phyloP scores from a whole-genome alignment of 2,329 filamentous ascomycete species.

The Colletotrichum neosansevieriae region DNA sequence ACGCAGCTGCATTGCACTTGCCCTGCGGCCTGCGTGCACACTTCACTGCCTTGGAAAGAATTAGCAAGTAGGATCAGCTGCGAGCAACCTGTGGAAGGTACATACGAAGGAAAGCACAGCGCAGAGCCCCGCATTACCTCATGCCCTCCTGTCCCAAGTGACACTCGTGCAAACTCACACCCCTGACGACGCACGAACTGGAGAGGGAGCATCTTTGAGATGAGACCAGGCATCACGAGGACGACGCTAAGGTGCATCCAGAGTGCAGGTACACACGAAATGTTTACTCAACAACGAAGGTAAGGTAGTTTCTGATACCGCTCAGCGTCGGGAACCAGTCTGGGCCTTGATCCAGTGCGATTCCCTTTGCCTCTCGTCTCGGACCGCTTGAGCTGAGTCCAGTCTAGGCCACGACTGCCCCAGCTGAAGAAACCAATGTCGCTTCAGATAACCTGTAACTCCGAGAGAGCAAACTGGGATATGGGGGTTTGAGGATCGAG shows the following conservation, averaged over 20 bases:
- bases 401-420: not conserved
- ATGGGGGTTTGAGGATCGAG: too few relatives aligned
- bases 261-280: not conserved
- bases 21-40: not conserved
- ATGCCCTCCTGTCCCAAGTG: constrained; percentile 33
- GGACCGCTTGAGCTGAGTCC: not conserved
- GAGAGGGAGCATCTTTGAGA: constrained; percentile 27
- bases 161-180: constrained; percentile 25
- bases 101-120: not conserved
- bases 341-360: not conserved
- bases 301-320: not conserved
- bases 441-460: not conserved
- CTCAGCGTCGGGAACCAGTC: not conserved
- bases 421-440: not conserved
- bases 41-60: too few relatives aligned
- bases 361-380: not conserved
- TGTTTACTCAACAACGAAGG: not conserved
- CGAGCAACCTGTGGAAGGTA: not conserved
- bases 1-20: constrained; percentile 15
- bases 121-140: constrained; percentile 33
- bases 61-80: not conserved
- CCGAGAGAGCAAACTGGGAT: too few relatives aligned
- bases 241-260: constrained; percentile 1
- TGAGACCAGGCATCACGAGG: constrained; percentile 22
- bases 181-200: constrained; percentile 32